Evolutionary conservation across 179 eudicot species (phyloP), one percentile per base, ranked within the genome.

Genomic region (Spinacia oleracea): DNA sequence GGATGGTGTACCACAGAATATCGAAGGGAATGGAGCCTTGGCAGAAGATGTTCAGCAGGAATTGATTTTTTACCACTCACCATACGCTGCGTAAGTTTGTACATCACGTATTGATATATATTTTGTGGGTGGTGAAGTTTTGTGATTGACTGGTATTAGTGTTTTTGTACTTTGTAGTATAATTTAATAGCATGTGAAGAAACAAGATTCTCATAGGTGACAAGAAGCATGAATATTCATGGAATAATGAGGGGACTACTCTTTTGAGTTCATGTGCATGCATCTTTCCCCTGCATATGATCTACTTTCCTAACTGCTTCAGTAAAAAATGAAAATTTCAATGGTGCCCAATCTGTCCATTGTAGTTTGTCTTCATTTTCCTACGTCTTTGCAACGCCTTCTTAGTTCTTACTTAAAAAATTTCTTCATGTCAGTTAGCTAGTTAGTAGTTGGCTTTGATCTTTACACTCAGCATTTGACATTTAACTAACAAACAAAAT

Each of bases 51-150:
- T 83, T 83, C 79, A 82, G 35, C 79, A 81, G 77, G 74, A 66
- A 53, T 68, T 34, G 63, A 83, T 77, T 72, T 86, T 74, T 76
- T 40, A 63, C 76, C 84, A 77, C 75, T 90, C 94, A 45, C 94
- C 94, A 75, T 89, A 75, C 83, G 79, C 81, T 68, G 90, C 40
- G 90, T 90, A 85, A 85, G 92, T 75, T 51, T 46, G 1, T 32
- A 31, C n/a, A 63, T 20, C 40, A 53, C 48, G 6, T 50, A 35
- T 56, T 60, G 42, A 16, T 60, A 29, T 32, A 16, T 60, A 29
- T 32, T 62, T 11, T 65, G 60, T 23, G 59, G 45, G 55, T 72
- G 58, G 55, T 25, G 56, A 5, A 58, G 27, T 71, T 27, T 15
- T 27, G 35, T 38, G 34, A 2, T 53, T 74, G 40, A 20, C 75